A percentile compares a stretch with the other conserved stretches of the same genome.
Evolutionary conservation across 371 early-diverging fungal genomes (phyloP).

Genomic region (Circinella minor): DNA sequence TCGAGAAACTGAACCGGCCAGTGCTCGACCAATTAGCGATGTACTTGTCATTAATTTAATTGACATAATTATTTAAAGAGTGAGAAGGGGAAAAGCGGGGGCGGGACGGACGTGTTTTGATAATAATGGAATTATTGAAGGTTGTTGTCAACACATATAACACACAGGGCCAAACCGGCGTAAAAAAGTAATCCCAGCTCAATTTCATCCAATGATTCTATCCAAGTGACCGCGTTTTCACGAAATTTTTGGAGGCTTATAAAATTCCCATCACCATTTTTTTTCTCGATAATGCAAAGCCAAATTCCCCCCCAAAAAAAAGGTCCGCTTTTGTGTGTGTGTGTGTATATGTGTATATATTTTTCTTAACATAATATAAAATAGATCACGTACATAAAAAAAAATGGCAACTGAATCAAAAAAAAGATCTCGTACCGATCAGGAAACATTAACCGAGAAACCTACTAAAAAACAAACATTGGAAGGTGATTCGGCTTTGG

Average conservation of each 20-base stretch:
- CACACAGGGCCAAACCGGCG: background rate
- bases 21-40: slow-evolving; percentile 18
- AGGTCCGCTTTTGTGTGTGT: too few species aligned
- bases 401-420: slow-evolving; percentile 7
- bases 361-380: too few species aligned
- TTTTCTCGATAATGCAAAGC: background rate
- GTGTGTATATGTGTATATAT: too few species aligned
- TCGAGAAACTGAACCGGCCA: slow-evolving; percentile 13
- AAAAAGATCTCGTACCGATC: slow-evolving; percentile 24
- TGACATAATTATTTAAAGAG: slow-evolving; percentile 11
- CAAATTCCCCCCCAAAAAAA: background rate
- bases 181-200: background rate
- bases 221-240: background rate
- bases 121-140: too few species aligned
- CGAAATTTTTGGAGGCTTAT: background rate
- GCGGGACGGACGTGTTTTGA: too few species aligned
- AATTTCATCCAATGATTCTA: background rate
- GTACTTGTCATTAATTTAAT: slow-evolving; percentile 19
- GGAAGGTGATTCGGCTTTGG: slow-evolving; percentile 15
- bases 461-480: slow-evolving; percentile 19
- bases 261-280: slow-evolving; percentile 3
- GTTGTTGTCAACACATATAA: slow-evolving; percentile 1
- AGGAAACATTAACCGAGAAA: slow-evolving; percentile 2
- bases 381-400: too few species aligned
- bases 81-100: background rate